Base-by-base conservation (phyloP, 805 yeast genomes). In the Millerozyma miso region DNA sequence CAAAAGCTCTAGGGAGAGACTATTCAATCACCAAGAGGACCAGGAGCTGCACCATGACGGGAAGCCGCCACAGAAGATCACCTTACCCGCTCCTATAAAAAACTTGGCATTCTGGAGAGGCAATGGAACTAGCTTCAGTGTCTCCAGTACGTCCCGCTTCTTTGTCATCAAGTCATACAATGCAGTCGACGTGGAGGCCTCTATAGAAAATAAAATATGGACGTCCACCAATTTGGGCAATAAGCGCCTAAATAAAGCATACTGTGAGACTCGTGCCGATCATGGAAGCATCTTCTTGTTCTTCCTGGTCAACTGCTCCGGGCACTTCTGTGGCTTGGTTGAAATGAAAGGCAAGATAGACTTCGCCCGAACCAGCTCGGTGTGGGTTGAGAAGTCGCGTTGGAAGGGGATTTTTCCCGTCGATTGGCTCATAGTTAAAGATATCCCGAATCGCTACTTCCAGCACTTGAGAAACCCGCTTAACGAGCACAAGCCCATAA, bases 211-310 rank as follows among this genome's bases (percentile, higher is more conserved):
- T 46, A 67, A 69, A 8, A 67, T 79, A 18, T 80, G 86, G 85
- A 70, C 83, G 0, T 78, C 84, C 1, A 80, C 85, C 0, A 75
- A 69, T 23, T 60, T 72, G 40, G 85, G 85, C 0, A 80, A 79
- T 49, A 71, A 67, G 45, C 60, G 83, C 39, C 60, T 80, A 36
- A 65, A 73, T 36, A 65, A 60, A 41, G 79, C 81, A 0, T 79
- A 47, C 43, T 48, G 50, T 3, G 60, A 57, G 4, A 43, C 51
- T 38, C 34, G 44, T 16, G 23, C 40, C 20, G 38, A 49, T 3
- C 58, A 53, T 2, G 63, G 60, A 1, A 67, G 69, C 39, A 56
- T 81, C 0, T 75, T 65, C 48, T 57, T 81, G 19, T 72, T 80
- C 49, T 80, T 79, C 51, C 79, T 80, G 50, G 83, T 79, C 1